Evolutionary conservation across 305 asterid species (phyloP), one percentile per base, ranked within the genome.

Genomic region (Coffea humblotiana): DNA sequence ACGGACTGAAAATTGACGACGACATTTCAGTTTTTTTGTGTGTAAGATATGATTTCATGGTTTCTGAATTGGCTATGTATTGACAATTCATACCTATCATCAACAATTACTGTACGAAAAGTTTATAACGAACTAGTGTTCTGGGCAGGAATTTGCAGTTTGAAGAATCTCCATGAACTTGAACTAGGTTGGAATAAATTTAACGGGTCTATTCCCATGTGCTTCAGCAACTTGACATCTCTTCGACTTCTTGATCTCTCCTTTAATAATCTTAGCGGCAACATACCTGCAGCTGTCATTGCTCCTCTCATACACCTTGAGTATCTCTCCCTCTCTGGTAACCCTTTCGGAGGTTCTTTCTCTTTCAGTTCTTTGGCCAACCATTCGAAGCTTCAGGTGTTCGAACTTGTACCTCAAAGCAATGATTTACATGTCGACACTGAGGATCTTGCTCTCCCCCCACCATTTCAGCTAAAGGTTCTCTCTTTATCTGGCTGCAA

Each of bases 381-480:
- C 47, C 84, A 83, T 77, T 72, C 82, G 5, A 77, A 77, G 15
- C 82, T 80, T 35, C 19, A 43, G 48, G 80, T 54, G 11, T 21
- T 83, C 47, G 0, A 43, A 49, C 58, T 78, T 27, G 71, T n/a
- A 18, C 13, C 1, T 37, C 32, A 14, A 4, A 18, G 54, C 0
- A 74, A 54, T 49, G 64, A 71, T 32, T 75, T 85, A 21, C 47
- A 14, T n/a, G 82, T 85, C 37, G 75, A 77, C 45, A 49, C 79
- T n/a, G 80, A 79, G 73, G 25, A n/a, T 63, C 51, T 77, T 68
- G 75, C 75, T 70, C 75, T 79, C 74, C 76, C 76, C 23, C 82
- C 88, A 48, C 48, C 79, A n/a, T 85, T 82, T 82, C 86, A 82
- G 82, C 70, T 85, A 14, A 82, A 79, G 68, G 77, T 76, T 48